Percentiles rank a stretch among this genome's conserved stretches.
Conservation (phyloP, 225 moss, liverwort and hornwort genomes). For the Pseudoscleropodium purum region DNA sequence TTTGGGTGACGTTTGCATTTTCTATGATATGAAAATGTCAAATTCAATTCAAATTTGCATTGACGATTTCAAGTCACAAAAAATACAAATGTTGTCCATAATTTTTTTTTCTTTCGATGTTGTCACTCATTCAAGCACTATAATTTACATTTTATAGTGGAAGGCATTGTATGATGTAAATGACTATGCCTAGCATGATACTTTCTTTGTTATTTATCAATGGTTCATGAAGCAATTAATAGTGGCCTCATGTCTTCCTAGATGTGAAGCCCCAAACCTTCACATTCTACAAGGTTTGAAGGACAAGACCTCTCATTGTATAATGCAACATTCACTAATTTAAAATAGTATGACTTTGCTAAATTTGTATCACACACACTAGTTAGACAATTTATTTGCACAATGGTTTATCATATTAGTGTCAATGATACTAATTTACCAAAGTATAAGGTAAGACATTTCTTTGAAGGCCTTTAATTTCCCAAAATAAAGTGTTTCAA, state of each 20-base stretch:
- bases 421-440: background rate
- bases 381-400: background rate
- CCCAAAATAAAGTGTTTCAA: background rate
- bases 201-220: background rate
- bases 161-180: background rate
- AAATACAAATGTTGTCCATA: no score
- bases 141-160: background rate
- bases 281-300: rapidly evolving
- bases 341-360: background rate
- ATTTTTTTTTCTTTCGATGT: rapidly evolving
- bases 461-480: background rate
- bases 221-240: background rate
- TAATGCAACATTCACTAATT: background rate
- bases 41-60: background rate
- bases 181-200: rapidly evolving
- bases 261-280: background rate
- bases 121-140: background rate
- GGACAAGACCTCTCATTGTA: background rate
- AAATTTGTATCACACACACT: background rate
- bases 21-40: rapidly evolving
- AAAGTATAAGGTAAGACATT: background rate
- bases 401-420: background rate
- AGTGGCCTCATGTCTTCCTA: background rate
- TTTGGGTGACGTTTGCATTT: no score
- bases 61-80: background rate